Evolutionary conservation across 1,284 basidiomycete species (phyloP), one percentile per base, ranked within the genome.

Genomic region (Laetiporus sulphureus): DNA sequence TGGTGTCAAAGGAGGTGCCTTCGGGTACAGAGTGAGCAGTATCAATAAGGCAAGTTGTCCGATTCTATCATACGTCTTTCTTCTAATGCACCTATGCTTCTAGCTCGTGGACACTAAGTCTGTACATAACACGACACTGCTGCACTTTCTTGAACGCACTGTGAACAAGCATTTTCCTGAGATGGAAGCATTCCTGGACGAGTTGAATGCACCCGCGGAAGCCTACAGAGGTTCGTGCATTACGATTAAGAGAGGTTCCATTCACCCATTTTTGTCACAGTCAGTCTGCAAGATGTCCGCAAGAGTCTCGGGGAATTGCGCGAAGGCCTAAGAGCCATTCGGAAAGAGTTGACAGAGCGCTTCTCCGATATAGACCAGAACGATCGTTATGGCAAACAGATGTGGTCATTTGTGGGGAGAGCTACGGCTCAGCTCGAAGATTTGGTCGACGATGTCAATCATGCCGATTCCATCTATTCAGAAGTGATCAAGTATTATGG

Each of bases 51-150:
- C 84, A 52, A 27, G 39, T 20, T 58, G 54, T n/a, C n/a, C 25
- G 1, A 20, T 21, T n/a, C 5, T 5, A 18, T 20, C 25, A 8
- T 29, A 29, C n/a, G 25, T 8, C 25, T 8, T 8, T 29, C 25
- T 8, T 8, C n/a, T 29, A 8, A 29, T n/a, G n/a, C n/a, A n/a
- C n/a, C n/a, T n/a, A n/a, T n/a, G n/a, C n/a, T n/a, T n/a, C n/a
- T 49, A 94, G 90, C 74, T 99, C 38, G 95, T 98, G 32, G 96
- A 99, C 58, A 99, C 95, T 3, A 99, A 99, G 65, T 96, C 94
- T 2, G 75, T 91, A 42, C 84, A 94, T 59, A 88, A 92, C 47
- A 91, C 88, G 15, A 99, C 95, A 0, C 72, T 99, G 31, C 71
- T 99, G 6, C 95, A 99, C 63, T 98, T 98, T 70, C 66, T 98